Evolutionary conservation across 192 early-diverging fungal genomes (phyloP).

Genomic region (Phycomyces blakesleeanus): DNA sequence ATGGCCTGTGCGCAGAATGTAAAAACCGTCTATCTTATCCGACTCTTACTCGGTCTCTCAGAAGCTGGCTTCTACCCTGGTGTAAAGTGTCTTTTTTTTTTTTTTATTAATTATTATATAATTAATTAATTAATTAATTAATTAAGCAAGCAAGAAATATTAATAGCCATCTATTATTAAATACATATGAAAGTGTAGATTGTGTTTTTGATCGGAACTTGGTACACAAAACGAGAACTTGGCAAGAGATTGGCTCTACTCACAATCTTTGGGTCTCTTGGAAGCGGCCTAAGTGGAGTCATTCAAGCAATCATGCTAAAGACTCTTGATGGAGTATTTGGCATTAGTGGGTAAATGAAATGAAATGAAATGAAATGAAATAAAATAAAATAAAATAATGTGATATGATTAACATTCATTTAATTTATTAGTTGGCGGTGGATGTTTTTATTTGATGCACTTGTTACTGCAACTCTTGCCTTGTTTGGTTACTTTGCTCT

Average conservation of each 20-base stretch:
- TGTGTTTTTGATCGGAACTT: constrained; percentile 33
- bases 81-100: constrained; percentile 13
- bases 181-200: constrained; percentile 26
- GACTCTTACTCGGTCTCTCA: constrained; percentile 30
- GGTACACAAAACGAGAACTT: constrained; percentile 38
- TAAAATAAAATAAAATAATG: no score
- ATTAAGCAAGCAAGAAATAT: neutral
- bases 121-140: no score
- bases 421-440: constrained; percentile 31
- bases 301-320: constrained; percentile 28
- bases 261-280: constrained; percentile 29
- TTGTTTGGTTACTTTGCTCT: constrained; percentile 26
- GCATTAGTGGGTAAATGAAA: constrained; percentile 36
- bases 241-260: constrained; percentile 32
- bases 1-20: constrained; percentile 34
- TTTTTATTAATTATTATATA: no score
- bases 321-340: constrained; percentile 28
- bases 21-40: constrained; percentile 28
- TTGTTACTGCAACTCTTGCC: constrained; percentile 23
- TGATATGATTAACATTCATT: neutral
- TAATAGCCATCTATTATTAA: neutral
- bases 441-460: constrained; percentile 38
- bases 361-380: neutral
- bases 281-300: constrained; percentile 24
- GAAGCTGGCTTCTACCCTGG: constrained; percentile 41